Base-by-base conservation (phyloP, 371 early-diverging fungal genomes). In the Zopfochytrium polystomum region DNA sequence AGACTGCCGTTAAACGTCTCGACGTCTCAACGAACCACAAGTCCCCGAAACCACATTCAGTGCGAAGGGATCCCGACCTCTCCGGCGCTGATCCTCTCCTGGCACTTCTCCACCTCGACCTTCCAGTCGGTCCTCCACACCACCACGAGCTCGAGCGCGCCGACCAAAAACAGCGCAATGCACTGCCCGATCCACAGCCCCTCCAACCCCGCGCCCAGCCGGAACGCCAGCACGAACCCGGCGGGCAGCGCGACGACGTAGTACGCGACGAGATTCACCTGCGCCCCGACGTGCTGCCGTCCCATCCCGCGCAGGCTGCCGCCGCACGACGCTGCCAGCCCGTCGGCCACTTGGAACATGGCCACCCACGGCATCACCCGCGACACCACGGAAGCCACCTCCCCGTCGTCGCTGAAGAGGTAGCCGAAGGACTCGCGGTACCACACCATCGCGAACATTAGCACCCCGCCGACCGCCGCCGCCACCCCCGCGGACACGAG, bases 91-190 rank as follows among this genome's bases (percentile, higher is more conserved):
- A n/a, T n/a, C n/a, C n/a, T n/a, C n/a, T n/a, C n/a, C n/a, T n/a
- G n/a, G n/a, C n/a, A n/a, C n/a, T 63, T 53, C 13, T 53, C 57
- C 0, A 68, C 67, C 48, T 77, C 73, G 38, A 47, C 32, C 11
- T 22, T 31, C 77, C 77, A 76, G 49, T 73, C 64, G 60, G 68
- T 56, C 9, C 66, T 33, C 20, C 11, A 62, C 6, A 72, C 59
- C 50, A 74, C 63, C 3, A 65, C 6, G 6, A 71, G 29, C 50
- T 55, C 45, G 23, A 63, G 53, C 18, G 52, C 7, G 9, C 64
- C 60, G 2, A 70, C 69, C 3, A 59, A 9, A 31, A 77, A 42
- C n/a, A 42, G 20, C 13, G 42, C 42, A 13, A 42, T 42, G 42
- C 42, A 42, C n/a, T 42, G 42, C n/a, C 42, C 42, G 20, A 42